A percentile compares a stretch with the other conserved stretches of the same genome.
Conservation (phyloP, 192 early-diverging fungal genomes). For the Coemansia sp. region DNA sequence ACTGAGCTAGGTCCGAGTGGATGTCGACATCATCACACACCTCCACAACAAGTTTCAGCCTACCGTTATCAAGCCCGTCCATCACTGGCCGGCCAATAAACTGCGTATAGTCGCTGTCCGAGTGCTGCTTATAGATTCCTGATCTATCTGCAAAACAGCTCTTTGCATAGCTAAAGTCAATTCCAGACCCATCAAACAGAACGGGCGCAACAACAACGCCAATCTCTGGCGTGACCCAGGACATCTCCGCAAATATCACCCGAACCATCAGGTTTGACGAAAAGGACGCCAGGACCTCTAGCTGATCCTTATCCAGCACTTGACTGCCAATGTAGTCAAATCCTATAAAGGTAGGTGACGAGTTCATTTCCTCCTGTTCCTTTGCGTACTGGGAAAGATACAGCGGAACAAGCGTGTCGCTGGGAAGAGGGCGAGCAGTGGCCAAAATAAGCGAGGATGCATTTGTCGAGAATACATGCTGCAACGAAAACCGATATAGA, state of each 20-base stretch:
- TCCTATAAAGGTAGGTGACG: constrained; percentile 10
- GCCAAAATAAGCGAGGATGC: constrained; percentile 15
- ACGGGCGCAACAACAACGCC: constrained; percentile 62
- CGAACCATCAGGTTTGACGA: constrained; percentile 56
- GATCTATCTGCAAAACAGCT: constrained; percentile 24
- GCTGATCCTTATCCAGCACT: constrained; percentile 31
- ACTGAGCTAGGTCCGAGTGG: constrained; percentile 28
- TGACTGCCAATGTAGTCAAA: constrained; percentile 23
- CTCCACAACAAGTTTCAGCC: constrained; percentile 29
- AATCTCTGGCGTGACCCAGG: constrained; percentile 54
- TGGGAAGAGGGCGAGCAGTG: constrained; percentile 23
- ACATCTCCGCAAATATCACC: constrained; percentile 52
- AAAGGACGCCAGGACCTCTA: constrained; percentile 56
- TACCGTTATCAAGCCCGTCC: constrained; percentile 44
- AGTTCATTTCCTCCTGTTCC: constrained; percentile 6
- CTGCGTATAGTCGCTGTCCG: neutral
- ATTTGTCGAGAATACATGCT: constrained; percentile 18
- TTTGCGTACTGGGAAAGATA: constrained; percentile 26
- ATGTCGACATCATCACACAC: constrained; percentile 33
- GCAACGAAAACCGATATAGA: constrained; percentile 23
- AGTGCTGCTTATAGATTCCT: neutral
- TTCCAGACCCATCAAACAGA: constrained; percentile 15
- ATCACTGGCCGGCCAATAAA: constrained; percentile 22
- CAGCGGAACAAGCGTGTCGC: constrained; percentile 32
- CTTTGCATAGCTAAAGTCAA: constrained; percentile 34